A percentile compares a stretch with the other conserved stretches of the same genome.
Conservation (phyloP, 2,329 filamentous ascomycete species). For the Davidsoniella australis region DNA sequence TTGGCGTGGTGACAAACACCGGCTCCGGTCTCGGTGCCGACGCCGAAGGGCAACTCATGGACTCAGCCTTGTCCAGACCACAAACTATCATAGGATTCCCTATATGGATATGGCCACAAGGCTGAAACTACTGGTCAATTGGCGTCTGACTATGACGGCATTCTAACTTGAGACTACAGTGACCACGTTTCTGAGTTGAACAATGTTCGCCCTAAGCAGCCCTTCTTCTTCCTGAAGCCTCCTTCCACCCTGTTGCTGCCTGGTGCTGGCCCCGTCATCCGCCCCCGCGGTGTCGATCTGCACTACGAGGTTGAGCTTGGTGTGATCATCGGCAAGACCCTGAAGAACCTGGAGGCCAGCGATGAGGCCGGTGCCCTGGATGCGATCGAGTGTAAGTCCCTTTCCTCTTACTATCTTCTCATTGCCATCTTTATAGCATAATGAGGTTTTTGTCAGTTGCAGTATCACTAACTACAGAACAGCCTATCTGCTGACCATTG, state of each 20-base stretch:
- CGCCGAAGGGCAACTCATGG: too few relatives aligned
- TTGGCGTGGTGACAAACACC: too few relatives aligned
- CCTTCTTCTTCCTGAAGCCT: conserved; percentile 98
- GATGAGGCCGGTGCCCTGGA: conserved; percentile 63
- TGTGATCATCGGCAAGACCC: conserved; percentile 65
- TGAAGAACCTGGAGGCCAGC: conserved; percentile 58
- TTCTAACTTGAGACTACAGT: conserved; percentile 25
- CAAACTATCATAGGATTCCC: too few relatives aligned
- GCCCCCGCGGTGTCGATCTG: conserved; percentile 66
- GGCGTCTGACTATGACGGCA: too few relatives aligned
- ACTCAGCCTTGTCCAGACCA: too few relatives aligned
- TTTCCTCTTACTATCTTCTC: background rate
- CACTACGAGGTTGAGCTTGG: conserved; percentile 95
- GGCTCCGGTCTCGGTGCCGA: too few relatives aligned
- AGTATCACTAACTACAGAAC: background rate
- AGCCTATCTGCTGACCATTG: conserved; percentile 83
- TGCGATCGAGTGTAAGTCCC: conserved; percentile 53
- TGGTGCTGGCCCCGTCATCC: conserved; percentile 59
- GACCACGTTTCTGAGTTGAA: conserved; percentile 90
- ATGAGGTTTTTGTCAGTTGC: too few relatives aligned
- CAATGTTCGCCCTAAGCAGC: conserved; percentile 74
- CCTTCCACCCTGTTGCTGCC: conserved; percentile 70
- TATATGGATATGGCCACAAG: too few relatives aligned
- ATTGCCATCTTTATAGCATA: background rate
- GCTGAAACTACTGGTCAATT: too few relatives aligned